phyloP scores from a whole-genome alignment of 2,329 filamentous ascomycete species.

The Cercospora sp. region DNA sequence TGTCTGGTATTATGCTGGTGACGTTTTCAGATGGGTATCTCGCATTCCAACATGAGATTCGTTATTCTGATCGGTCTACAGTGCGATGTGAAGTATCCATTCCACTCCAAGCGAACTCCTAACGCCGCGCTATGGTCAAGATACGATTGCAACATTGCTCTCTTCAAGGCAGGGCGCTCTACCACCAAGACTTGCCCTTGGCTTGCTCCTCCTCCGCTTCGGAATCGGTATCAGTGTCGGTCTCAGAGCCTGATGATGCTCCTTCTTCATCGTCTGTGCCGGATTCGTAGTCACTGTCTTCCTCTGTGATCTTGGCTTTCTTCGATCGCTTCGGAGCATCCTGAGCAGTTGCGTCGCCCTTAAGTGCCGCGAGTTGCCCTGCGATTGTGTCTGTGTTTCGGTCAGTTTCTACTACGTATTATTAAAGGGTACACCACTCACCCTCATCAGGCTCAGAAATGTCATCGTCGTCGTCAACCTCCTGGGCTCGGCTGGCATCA shows the following conservation, averaged over 20 bases:
- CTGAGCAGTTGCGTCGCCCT: conserved; percentile 36
- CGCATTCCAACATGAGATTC: conserved; percentile 2
- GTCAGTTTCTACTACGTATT: conserved; percentile 21
- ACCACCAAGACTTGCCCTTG: conserved; percentile 20
- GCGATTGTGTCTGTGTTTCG: conserved; percentile 39
- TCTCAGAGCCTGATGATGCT: conserved; percentile 43
- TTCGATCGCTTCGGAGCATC: conserved; percentile 25
- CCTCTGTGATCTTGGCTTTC: conserved; percentile 34
- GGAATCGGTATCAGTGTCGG: conserved; percentile 73
- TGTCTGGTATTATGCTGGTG: background rate
- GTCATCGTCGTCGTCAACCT: conserved; percentile 74
- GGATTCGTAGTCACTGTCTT: conserved; percentile 42
- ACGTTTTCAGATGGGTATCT: background rate
- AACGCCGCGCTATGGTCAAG: conserved; percentile 16
- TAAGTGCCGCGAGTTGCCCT: conserved; percentile 42
- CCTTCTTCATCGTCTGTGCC: conserved; percentile 42
- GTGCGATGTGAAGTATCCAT: background rate
- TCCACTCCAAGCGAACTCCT: conserved; percentile 1
- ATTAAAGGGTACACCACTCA: conserved; percentile 51
- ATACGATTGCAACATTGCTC: background rate
- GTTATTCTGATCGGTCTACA: conserved; percentile 9
- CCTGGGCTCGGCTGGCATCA: conserved; percentile 79
- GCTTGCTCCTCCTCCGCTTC: conserved; percentile 59
- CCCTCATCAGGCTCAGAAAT: conserved; percentile 98
- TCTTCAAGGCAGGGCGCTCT: background rate